Base-by-base conservation (phyloP, 2,329 filamentous ascomycete species). In the Calonectria naviculata region DNA sequence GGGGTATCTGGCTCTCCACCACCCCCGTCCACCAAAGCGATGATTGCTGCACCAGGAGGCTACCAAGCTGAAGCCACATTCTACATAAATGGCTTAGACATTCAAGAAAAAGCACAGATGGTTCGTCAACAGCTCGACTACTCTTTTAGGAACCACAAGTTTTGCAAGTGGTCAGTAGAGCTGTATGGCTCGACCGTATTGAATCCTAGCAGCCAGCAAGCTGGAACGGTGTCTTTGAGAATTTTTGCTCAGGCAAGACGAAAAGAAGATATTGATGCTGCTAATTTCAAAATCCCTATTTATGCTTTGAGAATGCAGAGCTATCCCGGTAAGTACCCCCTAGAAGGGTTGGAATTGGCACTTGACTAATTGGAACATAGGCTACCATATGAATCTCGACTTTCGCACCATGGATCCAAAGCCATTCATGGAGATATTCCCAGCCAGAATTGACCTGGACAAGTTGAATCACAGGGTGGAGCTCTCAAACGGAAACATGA, bases 151-250 rank as follows among this genome's bases (percentile, higher is more conserved):
- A 73, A 75, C 21, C 75, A 75, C n/a, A 82, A 80, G 13, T 84
- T 85, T 58, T 81, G 77, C 67, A 80, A 80, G 10, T 72, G 85
- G 0, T 83, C 79, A 19, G 80, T 85, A 29, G 72, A 80, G 46
- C 24, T 75, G 17, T 75, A 86, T 83, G 73, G 87, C 80, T 60
- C 83, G 72, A 38, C 81, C 67, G 78, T 82, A 0, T 78, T 82
- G 1, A 81, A 87, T 44, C 84, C 85, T 0, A 75, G 75, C 3
- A 84, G 81, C n/a, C 86, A 88, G 36, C 83, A 85, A 29, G 83
- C 82, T 0, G 87, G 86, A 1, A 89, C 87, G 0, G 86, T 88
- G 0, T 85, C 86, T 49, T 82, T 88, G 46, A 75, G 86, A 28
- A 80, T 87, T 58, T 83, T 88, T 73, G 83, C 83, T 0, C 85